A percentile compares a stretch with the other conserved stretches of the same genome.
These are phyloP conservation scores for Talaromyces marneffei DNA, from an alignment of 2,329 filamentous ascomycete species.

Conservation along the genomic window DNA sequence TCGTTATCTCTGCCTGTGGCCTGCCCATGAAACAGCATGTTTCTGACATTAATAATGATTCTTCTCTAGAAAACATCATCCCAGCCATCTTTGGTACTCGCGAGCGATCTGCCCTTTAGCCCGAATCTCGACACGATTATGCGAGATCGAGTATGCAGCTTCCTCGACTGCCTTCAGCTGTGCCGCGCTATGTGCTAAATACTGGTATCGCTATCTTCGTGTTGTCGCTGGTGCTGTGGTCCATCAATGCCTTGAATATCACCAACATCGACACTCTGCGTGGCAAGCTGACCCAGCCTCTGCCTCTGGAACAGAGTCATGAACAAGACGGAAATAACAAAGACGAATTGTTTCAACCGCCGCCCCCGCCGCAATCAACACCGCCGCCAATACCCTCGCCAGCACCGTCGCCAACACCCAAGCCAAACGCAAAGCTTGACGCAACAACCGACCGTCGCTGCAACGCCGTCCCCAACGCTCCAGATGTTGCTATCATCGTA, in stretches of 20 bases:
- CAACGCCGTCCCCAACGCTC: slow-evolving; percentile 40
- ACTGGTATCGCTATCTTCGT: slow-evolving; percentile 11
- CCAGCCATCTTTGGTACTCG: not conserved
- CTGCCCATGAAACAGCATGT: not conserved
- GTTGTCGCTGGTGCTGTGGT: slow-evolving; percentile 7
- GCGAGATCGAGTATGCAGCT: slow-evolving; percentile 10
- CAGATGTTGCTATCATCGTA: slow-evolving; percentile 48
- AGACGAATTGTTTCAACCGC: not conserved
- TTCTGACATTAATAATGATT: not conserved
- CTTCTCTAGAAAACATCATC: not conserved
- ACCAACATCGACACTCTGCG: not conserved
- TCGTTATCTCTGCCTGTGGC: not conserved
- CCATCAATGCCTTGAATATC: slow-evolving; percentile 7
- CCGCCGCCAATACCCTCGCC: not conserved
- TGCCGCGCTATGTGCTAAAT: slow-evolving; percentile 9
- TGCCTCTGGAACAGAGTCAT: not conserved
- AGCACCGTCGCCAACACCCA: not conserved
- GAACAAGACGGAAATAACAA: not conserved
- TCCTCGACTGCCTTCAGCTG: slow-evolving; percentile 7
- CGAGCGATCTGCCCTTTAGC: not conserved
- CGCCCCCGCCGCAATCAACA: not conserved
- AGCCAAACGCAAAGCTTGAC: not conserved
- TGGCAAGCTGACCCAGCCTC: slow-evolving; percentile 4
- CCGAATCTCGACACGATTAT: not conserved
- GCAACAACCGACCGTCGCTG: slow-evolving; percentile 26